Base-by-base conservation (phyloP, 2,329 filamentous ascomycete species). In the Phaeosphaeria sp. region DNA sequence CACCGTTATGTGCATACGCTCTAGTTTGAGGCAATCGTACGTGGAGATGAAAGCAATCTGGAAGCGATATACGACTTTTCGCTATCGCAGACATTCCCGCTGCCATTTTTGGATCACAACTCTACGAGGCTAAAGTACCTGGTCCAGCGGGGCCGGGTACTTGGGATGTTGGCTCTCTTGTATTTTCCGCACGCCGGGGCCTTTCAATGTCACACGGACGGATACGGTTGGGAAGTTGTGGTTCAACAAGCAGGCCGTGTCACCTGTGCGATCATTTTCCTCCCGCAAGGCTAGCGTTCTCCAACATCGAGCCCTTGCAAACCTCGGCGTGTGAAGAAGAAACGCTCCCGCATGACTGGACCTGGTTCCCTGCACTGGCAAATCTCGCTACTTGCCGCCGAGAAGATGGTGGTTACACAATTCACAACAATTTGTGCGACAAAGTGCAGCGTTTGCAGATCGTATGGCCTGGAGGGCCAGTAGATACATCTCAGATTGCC, bases 1-100 rank as follows among this genome's bases (percentile, higher is more conserved):
- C 62, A 69, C 65, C 63, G 66, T 66, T 68, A 49, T 59, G 59
- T 48, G 52, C 51, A 36, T 48, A 17, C n/a, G 60, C 57, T 36
- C 51, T 63, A 65, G 68, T 61, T 60, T 69, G 68, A 65, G 70
- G 64, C 64, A 57, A 59, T 62, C 65, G 67, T 68, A 68, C 63
- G 45, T 60, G 62, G 66, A 74, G 64, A 73, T 73, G 72, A 75
- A 48, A 60, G 64, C 64, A 74, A 74, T 74, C 67, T 71, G 64
- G 53, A 53, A 51, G 58, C 59, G 61, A 61, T 68, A 68, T 69
- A 68, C 63, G 58, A 73, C 73, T 66, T 73, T 64, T 71, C 73
- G 52, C 68, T 75, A 73, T 74, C 67, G 71, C 68, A 65, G 22
- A 69, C 66, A 72, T 57, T 69, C 63, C 72, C 72, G 72, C 64